Evolutionary conservation across 164 flowering plant species (phyloP).

Genomic region (Magnolia changhungtana): DNA sequence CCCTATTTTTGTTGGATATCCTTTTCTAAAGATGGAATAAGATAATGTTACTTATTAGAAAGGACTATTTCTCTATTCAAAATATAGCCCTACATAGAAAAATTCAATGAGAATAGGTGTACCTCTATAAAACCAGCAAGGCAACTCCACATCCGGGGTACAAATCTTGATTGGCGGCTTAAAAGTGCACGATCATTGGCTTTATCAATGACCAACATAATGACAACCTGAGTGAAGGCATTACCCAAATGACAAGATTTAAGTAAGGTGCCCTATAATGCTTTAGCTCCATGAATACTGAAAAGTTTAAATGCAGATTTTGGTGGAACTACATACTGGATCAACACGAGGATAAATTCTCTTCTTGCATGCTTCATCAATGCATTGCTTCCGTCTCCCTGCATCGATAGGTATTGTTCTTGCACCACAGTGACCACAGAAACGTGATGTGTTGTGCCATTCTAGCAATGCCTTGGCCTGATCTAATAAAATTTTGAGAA

Average conservation of each 20-base stretch:
- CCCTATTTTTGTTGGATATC: too few relatives aligned
- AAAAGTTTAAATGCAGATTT: neutral
- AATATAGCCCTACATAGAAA: too few relatives aligned
- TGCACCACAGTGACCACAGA: conserved; percentile 83
- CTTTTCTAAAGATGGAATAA: neutral
- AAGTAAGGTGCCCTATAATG: too few relatives aligned
- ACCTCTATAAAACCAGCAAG: conserved; percentile 98
- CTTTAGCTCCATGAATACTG: neutral
- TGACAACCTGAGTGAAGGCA: conserved; percentile 67
- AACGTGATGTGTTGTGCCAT: conserved; percentile 72
- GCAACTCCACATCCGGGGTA: conserved; percentile 98
- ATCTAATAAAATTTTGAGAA: conserved; percentile 10
- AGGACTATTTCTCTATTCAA: too few relatives aligned
- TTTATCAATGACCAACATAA: conserved; percentile 90
- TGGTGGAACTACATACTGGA: conserved; percentile 47
- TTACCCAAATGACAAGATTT: neutral
- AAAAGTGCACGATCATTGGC: conserved; percentile 85
- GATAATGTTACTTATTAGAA: neutral
- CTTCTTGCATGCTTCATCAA: conserved; percentile 67
- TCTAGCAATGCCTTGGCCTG: conserved; percentile 92
- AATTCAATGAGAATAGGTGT: neutral
- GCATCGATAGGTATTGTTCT: conserved; percentile 69
- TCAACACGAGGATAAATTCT: conserved; percentile 92
- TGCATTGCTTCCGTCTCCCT: conserved; percentile 80
- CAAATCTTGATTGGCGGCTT: conserved; percentile 77